Evolutionary conservation across 768 basidiomycete species (phyloP).

Genomic region (Gloeostereum incarnatum): DNA sequence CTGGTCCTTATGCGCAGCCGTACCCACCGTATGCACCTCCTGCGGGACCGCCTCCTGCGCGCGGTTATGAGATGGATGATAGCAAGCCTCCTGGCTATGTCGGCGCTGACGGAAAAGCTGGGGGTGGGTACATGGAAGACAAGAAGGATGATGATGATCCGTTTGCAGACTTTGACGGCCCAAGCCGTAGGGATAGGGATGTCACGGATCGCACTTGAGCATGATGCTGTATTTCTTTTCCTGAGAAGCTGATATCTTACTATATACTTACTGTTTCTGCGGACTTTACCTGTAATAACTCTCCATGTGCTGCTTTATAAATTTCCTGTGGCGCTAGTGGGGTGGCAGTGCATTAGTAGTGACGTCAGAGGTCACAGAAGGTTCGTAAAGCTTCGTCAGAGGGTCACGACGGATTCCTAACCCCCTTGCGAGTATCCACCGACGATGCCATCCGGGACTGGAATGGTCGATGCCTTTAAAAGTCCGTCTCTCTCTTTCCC

Average conservation of each 20-base stretch:
- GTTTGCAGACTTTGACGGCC: constrained; percentile 43
- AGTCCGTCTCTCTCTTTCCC: constrained; percentile 37
- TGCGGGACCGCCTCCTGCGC: constrained; percentile 34
- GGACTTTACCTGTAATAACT: background rate
- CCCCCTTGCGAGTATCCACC: too few relatives aligned
- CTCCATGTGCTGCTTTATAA: background rate
- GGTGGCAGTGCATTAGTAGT: too few relatives aligned
- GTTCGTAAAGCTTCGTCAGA: too few relatives aligned
- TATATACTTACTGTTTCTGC: background rate
- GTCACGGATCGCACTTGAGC: constrained; percentile 30
- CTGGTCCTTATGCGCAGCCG: constrained; percentile 10
- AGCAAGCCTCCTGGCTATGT: constrained; percentile 42
- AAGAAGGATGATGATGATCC: constrained; percentile 38
- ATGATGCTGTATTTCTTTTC: constrained; percentile 14
- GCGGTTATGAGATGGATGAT: constrained; percentile 20
- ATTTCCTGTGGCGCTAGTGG: background rate
- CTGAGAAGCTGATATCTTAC: background rate
- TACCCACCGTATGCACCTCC: constrained; percentile 34
- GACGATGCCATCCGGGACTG: constrained; percentile 48
- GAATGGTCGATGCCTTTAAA: constrained; percentile 83
- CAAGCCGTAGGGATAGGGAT: constrained; percentile 27
- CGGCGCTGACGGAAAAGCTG: constrained; percentile 19
- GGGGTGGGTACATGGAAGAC: constrained; percentile 18
- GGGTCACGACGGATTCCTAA: too few relatives aligned
- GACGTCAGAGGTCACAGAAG: too few relatives aligned